Percentiles rank a stretch among this genome's conserved stretches.
These are phyloP conservation scores for Eudorina sp. DNA, from an alignment of 139 green algal species.

Conservation along the genomic window DNA sequence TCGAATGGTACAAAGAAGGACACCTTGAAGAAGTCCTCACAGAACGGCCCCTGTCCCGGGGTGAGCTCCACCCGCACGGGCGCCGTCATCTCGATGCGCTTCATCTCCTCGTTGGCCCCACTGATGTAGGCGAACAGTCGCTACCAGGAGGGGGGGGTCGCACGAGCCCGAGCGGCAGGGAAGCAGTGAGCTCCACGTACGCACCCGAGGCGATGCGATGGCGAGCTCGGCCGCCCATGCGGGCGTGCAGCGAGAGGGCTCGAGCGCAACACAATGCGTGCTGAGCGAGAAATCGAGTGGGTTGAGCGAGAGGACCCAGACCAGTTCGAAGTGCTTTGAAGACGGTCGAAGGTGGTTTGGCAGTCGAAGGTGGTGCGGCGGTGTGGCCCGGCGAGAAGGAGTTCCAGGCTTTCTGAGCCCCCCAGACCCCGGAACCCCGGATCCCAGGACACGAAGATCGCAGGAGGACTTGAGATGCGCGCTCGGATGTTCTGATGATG, in stretches of 20 bases:
- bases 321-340: too few relatives aligned
- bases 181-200: background rate
- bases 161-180: too few relatives aligned
- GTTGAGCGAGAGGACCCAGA: too few relatives aligned
- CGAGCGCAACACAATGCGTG: background rate
- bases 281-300: too few relatives aligned
- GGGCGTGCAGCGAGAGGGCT: background rate
- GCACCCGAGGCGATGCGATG: background rate
- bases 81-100: conserved; percentile 82
- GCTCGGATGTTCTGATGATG: too few relatives aligned
- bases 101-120: conserved; percentile 70
- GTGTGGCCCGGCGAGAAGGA: too few relatives aligned
- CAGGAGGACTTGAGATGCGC: too few relatives aligned
- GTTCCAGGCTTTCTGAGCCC: too few relatives aligned
- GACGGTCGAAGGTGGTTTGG: too few relatives aligned
- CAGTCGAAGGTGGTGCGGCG: too few relatives aligned
- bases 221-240: background rate
- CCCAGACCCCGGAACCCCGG: too few relatives aligned
- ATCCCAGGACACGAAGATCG: too few relatives aligned
- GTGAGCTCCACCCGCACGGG: conserved; percentile 66
- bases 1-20: conserved; percentile 82
- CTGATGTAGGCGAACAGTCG: conserved; percentile 75
- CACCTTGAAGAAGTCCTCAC: conserved; percentile 79
- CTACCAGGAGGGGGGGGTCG: background rate
- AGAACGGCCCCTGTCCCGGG: conserved; percentile 60